Evolutionary conservation across 192 early-diverging fungal species (phyloP).

Genomic region (Gonapodya sp.): DNA sequence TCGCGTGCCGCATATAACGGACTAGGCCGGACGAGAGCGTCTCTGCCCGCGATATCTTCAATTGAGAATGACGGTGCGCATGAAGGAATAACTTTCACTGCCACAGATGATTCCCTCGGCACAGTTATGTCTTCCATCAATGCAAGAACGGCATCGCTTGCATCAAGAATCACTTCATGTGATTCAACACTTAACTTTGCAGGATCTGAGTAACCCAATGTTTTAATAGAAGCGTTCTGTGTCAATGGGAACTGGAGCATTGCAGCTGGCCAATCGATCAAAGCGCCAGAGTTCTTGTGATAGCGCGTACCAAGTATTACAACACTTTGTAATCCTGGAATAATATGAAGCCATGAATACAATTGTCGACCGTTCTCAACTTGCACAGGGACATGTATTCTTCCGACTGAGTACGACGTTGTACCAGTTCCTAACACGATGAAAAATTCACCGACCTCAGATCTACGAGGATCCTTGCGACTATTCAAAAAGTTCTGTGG

Average conservation of each 20-base stretch:
- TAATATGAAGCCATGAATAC: background rate
- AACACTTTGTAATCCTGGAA: background rate
- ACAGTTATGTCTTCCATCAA: background rate
- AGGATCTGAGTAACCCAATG: background rate
- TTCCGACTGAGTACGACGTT: background rate
- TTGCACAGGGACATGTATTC: background rate
- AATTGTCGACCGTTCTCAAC: background rate
- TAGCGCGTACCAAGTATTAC: background rate
- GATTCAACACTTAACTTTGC: background rate
- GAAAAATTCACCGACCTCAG: background rate
- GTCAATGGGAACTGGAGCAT: background rate
- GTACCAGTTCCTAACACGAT: background rate
- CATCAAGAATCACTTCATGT: background rate
- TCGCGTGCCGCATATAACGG: background rate
- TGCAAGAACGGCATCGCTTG: background rate
- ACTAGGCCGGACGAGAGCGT: background rate
- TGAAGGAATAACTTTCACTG: background rate
- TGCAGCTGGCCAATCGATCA: background rate
- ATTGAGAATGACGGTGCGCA: background rate
- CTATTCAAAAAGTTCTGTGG: background rate
- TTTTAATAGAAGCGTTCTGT: background rate
- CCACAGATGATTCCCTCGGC: background rate
- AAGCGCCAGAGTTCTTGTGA: background rate
- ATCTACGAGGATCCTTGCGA: background rate
- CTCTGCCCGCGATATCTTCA: background rate